Evolutionary conservation across 768 basidiomycete species (phyloP).

Genomic region (Tylopilus sp.): DNA sequence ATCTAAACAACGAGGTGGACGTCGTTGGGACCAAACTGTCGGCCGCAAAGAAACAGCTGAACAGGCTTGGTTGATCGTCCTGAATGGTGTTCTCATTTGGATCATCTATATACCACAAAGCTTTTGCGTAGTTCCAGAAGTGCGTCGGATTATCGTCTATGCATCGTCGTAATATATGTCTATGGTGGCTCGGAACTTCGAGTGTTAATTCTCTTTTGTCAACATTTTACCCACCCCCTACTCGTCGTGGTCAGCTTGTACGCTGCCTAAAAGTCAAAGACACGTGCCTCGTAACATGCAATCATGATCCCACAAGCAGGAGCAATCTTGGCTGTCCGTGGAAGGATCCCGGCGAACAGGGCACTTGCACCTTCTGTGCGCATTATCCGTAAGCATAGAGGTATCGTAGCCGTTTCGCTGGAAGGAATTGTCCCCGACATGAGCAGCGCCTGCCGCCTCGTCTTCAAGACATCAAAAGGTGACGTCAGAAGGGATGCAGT

Average conservation of each 20-base stretch:
- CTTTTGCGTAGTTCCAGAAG: constrained; percentile 3
- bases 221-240: constrained; percentile 62
- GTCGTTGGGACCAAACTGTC: constrained; percentile 72
- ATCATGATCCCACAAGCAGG: constrained; percentile 99
- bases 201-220: constrained; percentile 31
- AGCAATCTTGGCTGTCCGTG: constrained; percentile 91
- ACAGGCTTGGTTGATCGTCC: constrained; percentile 56
- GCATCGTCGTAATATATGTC: constrained; percentile 25
- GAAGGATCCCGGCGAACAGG: constrained; percentile 80
- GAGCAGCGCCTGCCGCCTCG: constrained; percentile 80
- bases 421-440: constrained; percentile 52
- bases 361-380: constrained; percentile 75
- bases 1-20: constrained; percentile 74
- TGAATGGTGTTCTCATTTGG: constrained; percentile 2
- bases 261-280: constrained; percentile 3
- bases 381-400: constrained; percentile 65
- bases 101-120: constrained; percentile 24
- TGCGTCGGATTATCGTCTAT: constrained; percentile 17
- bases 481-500: constrained; percentile 85
- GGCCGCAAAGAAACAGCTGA: constrained; percentile 78
- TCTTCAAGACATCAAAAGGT: constrained; percentile 97
- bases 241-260: constrained; percentile 7
- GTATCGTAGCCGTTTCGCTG: constrained; percentile 48
- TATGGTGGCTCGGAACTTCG: constrained; percentile 17
- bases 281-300: constrained; percentile 81